Evolutionary conservation across 768 basidiomycete species (phyloP).

Genomic region (Sistotremastrum niveocremeum): DNA sequence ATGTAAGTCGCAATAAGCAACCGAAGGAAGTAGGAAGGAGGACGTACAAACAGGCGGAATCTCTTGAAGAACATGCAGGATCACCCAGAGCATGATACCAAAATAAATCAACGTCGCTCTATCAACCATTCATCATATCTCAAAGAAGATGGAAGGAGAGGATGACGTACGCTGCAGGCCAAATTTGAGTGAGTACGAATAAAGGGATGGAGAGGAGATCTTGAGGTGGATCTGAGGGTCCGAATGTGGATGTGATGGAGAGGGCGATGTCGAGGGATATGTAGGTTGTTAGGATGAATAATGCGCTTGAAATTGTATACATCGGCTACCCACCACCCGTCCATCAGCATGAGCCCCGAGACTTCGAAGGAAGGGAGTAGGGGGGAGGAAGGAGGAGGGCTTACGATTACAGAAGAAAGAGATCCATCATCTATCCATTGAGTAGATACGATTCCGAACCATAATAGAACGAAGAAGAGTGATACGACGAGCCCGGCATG

Average conservation of each 20-base stretch:
- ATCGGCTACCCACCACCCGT: constrained; percentile 65
- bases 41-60: constrained; percentile 43
- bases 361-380: too few species aligned
- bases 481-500: constrained; percentile 35
- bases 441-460: constrained; percentile 66
- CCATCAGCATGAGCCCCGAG: too few species aligned
- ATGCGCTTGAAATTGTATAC: constrained; percentile 35
- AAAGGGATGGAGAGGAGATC: constrained; percentile 55
- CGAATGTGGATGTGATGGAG: constrained; percentile 46
- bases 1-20: too few species aligned
- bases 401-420: constrained; percentile 48
- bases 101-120: constrained; percentile 62
- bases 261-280: constrained; percentile 75
- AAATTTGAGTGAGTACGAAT: constrained; percentile 69
- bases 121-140: neutral
- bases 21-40: too few species aligned
- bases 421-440: constrained; percentile 92
- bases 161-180: constrained; percentile 51
- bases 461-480: constrained; percentile 69
- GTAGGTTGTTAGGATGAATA: constrained; percentile 67
- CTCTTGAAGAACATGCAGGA: constrained; percentile 65
- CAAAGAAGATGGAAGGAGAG: neutral
- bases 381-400: constrained; percentile 12
- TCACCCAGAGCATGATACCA: constrained; percentile 66
- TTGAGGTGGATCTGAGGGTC: constrained; percentile 41